These are phyloP conservation scores for Phytophthora brassicae DNA, from an alignment of 352 stramenopile species.

Conservation along the genomic window DNA sequence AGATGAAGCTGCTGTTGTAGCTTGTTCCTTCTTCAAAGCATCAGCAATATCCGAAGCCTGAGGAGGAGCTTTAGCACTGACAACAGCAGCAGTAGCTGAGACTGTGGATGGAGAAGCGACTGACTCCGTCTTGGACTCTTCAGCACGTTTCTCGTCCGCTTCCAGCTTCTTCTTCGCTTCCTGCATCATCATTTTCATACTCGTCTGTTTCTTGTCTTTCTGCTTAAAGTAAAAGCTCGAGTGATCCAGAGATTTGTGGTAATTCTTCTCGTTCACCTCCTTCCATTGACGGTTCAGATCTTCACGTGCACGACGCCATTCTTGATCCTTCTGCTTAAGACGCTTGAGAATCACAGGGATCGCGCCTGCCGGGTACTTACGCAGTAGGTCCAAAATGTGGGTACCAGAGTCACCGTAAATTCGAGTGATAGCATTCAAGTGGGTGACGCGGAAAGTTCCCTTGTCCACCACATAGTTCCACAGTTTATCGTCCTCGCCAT, in stretches of 20 bases:
- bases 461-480: conserved; percentile 95
- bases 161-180: conserved; percentile 87
- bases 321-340: conserved; percentile 98
- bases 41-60: conserved; percentile 62
- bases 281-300: conserved; percentile 98
- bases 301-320: conserved; percentile 93
- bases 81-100: conserved; percentile 24
- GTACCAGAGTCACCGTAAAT: conserved; percentile 96
- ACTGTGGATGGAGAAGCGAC: conserved; percentile 28
- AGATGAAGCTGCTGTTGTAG: conserved; percentile 9
- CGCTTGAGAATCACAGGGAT: conserved; percentile 98
- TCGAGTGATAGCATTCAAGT: conserved; percentile 97
- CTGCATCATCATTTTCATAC: conserved; percentile 92
- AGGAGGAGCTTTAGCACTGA: conserved; percentile 35
- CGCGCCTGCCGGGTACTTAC: conserved; percentile 95
- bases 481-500: conserved; percentile 69
- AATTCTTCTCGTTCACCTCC: conserved; percentile 97
- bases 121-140: conserved; percentile 31
- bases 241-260: conserved; percentile 99
- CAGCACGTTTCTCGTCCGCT: conserved; percentile 48
- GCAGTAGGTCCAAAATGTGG: conserved; percentile 93
- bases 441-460: conserved; percentile 93
- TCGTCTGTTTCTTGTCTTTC: conserved; percentile 97
- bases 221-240: conserved; percentile 99
- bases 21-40: conserved; percentile 63